These are phyloP conservation scores for Chloroidium sp. DNA, from an alignment of 163 green algal species.

Conservation along the genomic window DNA sequence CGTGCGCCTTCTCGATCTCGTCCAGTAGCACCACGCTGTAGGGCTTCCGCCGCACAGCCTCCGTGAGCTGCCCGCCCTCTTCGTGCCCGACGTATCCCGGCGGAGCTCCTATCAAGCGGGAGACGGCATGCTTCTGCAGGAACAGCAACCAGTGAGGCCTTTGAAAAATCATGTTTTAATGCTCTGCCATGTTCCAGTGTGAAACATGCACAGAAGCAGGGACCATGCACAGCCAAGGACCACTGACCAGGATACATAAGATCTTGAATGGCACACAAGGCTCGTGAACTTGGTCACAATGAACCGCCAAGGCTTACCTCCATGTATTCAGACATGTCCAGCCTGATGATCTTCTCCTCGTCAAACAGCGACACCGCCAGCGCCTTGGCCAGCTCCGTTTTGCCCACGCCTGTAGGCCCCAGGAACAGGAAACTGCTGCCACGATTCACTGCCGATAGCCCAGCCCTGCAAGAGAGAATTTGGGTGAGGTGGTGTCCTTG, in stretches of 20 bases:
- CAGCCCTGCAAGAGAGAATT: conserved; percentile 34
- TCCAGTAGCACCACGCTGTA: conserved; percentile 62
- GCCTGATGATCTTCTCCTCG: conserved; percentile 70
- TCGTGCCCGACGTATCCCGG: conserved; percentile 91
- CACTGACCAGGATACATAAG: too few species aligned
- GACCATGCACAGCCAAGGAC: neutral
- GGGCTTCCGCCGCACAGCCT: conserved; percentile 33
- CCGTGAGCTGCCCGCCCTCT: conserved; percentile 37
- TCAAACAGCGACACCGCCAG: conserved; percentile 79
- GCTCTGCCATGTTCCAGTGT: neutral
- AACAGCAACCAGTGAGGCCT: conserved; percentile 38
- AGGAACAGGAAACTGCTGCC: conserved; percentile 90
- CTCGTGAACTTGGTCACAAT: neutral
- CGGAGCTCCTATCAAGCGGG: conserved; percentile 77
- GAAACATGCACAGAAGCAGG: neutral
- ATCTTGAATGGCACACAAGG: neutral
- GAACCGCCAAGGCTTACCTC: neutral
- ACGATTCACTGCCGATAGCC: conserved; percentile 58
- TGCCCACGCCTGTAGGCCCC: conserved; percentile 84
- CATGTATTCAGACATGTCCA: conserved; percentile 56
- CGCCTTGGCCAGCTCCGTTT: conserved; percentile 91
- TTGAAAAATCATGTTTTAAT: neutral
- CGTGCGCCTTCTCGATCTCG: conserved; percentile 53
- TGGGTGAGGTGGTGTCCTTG: too few species aligned
- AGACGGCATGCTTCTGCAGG: conserved; percentile 87